Percentiles rank a stretch among this genome's conserved stretches.
phyloP scores from a whole-genome alignment of 192 early-diverging fungal genomes.

The Coemansia sp. region DNA sequence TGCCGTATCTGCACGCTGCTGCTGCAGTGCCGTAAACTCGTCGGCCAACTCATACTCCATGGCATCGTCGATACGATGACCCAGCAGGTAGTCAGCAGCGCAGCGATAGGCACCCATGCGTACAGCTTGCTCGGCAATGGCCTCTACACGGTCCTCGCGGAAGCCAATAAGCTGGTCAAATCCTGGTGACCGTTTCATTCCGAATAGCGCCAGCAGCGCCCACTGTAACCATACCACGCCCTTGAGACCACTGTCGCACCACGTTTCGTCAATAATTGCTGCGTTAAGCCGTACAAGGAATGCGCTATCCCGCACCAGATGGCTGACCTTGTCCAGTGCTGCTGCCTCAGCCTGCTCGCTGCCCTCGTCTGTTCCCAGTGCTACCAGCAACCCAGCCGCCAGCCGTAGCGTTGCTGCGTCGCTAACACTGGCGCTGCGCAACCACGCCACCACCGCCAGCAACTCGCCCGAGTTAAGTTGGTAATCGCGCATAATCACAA shows the following conservation, averaged over 20 bases:
- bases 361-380: slow-evolving; percentile 29
- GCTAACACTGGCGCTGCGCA: slow-evolving; percentile 29
- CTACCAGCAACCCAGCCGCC: slow-evolving; percentile 28
- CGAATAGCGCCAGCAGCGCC: slow-evolving; percentile 57
- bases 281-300: slow-evolving; percentile 39
- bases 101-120: slow-evolving; percentile 61
- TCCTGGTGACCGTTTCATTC: slow-evolving; percentile 49
- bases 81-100: slow-evolving; percentile 64
- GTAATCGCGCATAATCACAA: slow-evolving; percentile 43
- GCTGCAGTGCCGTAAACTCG: slow-evolving; percentile 42
- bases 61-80: slow-evolving; percentile 48
- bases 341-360: slow-evolving; percentile 34
- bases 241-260: slow-evolving; percentile 51
- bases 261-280: slow-evolving; percentile 43
- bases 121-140: slow-evolving; percentile 58
- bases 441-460: slow-evolving; percentile 42
- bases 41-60: slow-evolving; percentile 45
- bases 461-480: slow-evolving; percentile 41
- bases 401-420: slow-evolving; percentile 48
- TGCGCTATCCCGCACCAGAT: slow-evolving; percentile 41
- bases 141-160: slow-evolving; percentile 51
- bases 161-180: slow-evolving; percentile 50
- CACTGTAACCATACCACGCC: slow-evolving; percentile 63
- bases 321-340: slow-evolving; percentile 44
- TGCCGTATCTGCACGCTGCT: slow-evolving; percentile 21